Base-by-base conservation (phyloP, 331 rosid species). In the Rosa hybrid region DNA sequence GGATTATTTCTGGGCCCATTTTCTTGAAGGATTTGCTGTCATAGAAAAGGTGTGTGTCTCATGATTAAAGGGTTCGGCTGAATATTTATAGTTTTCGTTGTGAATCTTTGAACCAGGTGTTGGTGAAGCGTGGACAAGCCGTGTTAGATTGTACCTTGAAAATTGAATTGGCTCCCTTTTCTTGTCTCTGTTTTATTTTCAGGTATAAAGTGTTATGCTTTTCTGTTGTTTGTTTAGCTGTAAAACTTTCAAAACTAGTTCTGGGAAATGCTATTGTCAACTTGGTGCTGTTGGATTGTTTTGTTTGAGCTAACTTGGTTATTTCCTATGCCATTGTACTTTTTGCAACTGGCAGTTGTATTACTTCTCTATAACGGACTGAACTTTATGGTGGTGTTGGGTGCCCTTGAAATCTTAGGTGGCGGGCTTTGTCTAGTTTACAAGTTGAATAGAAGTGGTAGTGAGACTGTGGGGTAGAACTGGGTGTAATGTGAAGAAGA, bases 1-100 rank as follows among this genome's bases (percentile, higher is more conserved):
- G 57, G 42, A 0, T 65, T n/a, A 0, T 65, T 21, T 44, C 23
- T 68, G 73, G 82, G 72, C 65, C 72, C 83, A 62, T 79, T 82
- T 81, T 72, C 73, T 77, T 71, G 73, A 46, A 71, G 67, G 45
- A 62, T 78, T 68, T 34, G 74, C 41, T 65, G 51, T 30, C 68
- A 11, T 38, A 51, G 44, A 56, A 72, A 16, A 78, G 77, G 77
- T 48, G 60, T 21, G 27, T 79, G 80, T 49, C 39, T 56, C 49
- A 59, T 64, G 20, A 46, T 38, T 64, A 38, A 34, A 74, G 68
- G 46, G 1, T n/a, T 68, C 63, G 60, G 48, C 18, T 63, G 49
- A 54, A 78, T 45, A 42, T 45, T 20, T 60, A 6, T 67, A 8
- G 57, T 39, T 39, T 56, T 53, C 0, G 12, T 38, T 13, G 68